Evolutionary conservation across 345 rosid genomes (phyloP).

Genomic region (Linum usitatissimum): DNA sequence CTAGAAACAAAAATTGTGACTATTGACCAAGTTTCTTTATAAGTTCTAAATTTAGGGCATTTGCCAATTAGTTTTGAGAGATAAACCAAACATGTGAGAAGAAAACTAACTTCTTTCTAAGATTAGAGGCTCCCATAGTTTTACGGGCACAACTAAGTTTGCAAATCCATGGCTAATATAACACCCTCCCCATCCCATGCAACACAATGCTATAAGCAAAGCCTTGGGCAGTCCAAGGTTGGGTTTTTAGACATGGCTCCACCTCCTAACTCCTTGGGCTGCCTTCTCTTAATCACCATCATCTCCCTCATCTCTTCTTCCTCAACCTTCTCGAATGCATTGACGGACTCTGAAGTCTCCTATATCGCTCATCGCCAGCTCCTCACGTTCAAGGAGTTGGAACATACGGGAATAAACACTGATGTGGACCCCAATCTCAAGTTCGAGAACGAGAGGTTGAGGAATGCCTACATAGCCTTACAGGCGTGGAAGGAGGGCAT

Average conservation of each 20-base stretch:
- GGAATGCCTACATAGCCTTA: conserved; percentile 20
- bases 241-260: too few relatives aligned
- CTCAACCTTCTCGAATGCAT: neutral
- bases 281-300: neutral
- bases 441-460: conserved; percentile 13
- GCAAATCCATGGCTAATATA: too few relatives aligned
- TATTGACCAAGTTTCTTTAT: too few relatives aligned
- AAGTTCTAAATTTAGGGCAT: too few relatives aligned
- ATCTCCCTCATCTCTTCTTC: neutral
- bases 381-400: conserved; percentile 3
- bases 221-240: conserved; percentile 7
- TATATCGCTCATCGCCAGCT: conserved; percentile 13
- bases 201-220: neutral
- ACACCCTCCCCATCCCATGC: neutral
- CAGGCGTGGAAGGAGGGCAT: conserved; percentile 21
- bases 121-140: too few relatives aligned
- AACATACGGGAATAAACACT: neutral
- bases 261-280: neutral
- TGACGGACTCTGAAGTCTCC: conserved; percentile 8
- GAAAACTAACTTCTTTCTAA: too few relatives aligned
- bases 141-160: too few relatives aligned
- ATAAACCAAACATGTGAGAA: too few relatives aligned
- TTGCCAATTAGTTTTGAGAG: too few relatives aligned
- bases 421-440: conserved; percentile 5
- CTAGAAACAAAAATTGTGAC: too few relatives aligned